Conservation (phyloP, 306 rosid species). For the Prunus campanulata region DNA sequence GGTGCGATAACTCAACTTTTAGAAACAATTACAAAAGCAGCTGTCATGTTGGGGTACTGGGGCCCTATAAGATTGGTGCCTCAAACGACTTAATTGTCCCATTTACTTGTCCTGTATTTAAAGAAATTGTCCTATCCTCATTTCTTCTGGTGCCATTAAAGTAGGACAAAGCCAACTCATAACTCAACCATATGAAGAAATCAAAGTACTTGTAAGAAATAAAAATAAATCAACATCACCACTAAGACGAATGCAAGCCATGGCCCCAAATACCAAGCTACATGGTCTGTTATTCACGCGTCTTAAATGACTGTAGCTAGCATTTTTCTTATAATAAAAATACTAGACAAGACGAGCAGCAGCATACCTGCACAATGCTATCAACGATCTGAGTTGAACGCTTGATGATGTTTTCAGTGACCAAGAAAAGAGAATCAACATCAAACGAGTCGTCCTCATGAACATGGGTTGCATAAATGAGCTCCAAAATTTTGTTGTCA, state of each 20-base stretch:
- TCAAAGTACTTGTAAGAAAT: background rate
- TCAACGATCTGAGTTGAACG: constrained; percentile 53
- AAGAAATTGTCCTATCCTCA: background rate
- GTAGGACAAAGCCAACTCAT: background rate
- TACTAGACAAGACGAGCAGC: no score
- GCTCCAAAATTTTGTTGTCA: constrained; percentile 43
- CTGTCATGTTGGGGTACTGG: background rate
- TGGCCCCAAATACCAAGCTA: no score
- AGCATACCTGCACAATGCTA: constrained; percentile 42
- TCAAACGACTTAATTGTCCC: background rate
- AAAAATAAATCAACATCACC: background rate
- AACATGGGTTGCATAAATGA: constrained; percentile 41
- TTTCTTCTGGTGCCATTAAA: background rate
- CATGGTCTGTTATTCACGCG: no score
- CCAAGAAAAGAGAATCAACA: constrained; percentile 41
- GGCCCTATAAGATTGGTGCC: background rate
- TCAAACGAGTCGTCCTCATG: constrained; percentile 45
- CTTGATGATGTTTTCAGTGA: constrained; percentile 41
- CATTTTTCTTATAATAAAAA: no score
- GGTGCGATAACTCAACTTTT: no score
- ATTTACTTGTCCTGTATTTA: background rate
- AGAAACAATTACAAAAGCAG: no score
- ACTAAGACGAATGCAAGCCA: background rate
- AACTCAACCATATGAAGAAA: background rate
- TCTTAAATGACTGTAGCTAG: no score